Base-by-base conservation (phyloP, 805 yeast species). In the Teunomyces kruisii region DNA sequence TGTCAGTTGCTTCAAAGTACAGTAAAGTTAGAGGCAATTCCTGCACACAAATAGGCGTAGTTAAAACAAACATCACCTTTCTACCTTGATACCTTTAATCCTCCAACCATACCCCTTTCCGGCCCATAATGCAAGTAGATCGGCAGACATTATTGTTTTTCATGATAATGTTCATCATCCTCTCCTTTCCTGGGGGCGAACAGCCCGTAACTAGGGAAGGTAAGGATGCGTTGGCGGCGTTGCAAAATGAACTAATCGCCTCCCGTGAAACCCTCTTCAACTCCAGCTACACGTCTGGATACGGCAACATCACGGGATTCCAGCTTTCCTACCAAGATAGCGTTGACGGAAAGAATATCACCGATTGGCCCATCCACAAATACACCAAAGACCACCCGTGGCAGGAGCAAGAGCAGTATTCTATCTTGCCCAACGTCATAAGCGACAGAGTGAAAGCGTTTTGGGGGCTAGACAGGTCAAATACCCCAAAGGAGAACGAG, bases 231-330 rank as follows among this genome's bases (percentile, higher is more conserved):
- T 47, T 68, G 31, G 44, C 33, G 12, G 42, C 46, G n/a, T 69
- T 60, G 47, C 65, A 61, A 39, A 46, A 54, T n/a, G 46, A 55
- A 22, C 49, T 70, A 5, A 43, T 45, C 28, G 29, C 44, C n/a
- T 42, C 52, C 36, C 54, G 44, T 13, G 32, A 41, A 4, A 49
- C 52, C 35, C 49, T 84, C 27, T 52, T 50, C 10, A 65, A 71
- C 31, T 59, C 78, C 35, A 70, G 76, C 1, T 83, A 75, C 59
- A 44, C 58, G 14, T 48, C 64, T 3, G 88, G 87, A 5, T 83
- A 82, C 58, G 86, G 86, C 1, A 84, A 86, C 54, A 61, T 88
- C 12, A 85, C 94, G 0, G 96, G 96, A 3, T 79, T 84, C 46
- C 75, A 72, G 54, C 62, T 84, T 28, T 79, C 88, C 27, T 88